A percentile compares a stretch with the other conserved stretches of the same genome.
Evolutionary conservation across 257 asterid genomes (phyloP).

Genomic region (Capsicum pubescens): DNA sequence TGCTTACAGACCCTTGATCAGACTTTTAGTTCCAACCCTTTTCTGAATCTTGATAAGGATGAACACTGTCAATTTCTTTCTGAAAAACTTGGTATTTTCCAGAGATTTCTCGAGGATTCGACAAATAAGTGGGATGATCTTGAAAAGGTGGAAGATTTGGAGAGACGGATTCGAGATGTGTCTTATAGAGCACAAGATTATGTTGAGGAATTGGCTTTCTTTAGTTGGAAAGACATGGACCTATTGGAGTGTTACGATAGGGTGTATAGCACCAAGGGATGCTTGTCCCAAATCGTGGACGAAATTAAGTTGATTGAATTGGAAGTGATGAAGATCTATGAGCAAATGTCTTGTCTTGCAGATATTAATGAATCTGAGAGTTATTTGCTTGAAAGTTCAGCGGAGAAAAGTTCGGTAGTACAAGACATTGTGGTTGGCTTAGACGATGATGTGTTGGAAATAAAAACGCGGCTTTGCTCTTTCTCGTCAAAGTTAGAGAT

Average conservation of each 20-base stretch:
- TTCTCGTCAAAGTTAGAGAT: not conserved
- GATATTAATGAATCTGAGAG: not conserved
- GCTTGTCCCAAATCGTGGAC: not conserved
- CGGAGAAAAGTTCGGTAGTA: not conserved
- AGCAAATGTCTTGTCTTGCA: not conserved
- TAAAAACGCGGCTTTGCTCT: not conserved
- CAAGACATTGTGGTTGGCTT: constrained; percentile 1
- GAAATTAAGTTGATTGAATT: not conserved
- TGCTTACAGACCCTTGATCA: not conserved
- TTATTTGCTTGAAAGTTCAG: not conserved
- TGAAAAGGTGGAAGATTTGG: too few relatives aligned
- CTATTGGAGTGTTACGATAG: not conserved
- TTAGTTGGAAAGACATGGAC: too few relatives aligned
- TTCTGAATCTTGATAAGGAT: too few relatives aligned
- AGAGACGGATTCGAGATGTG: too few relatives aligned
- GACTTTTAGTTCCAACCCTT: too few relatives aligned
- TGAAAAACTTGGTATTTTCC: too few relatives aligned
- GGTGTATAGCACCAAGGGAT: not conserved
- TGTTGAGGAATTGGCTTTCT: too few relatives aligned
- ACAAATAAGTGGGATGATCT: too few relatives aligned
- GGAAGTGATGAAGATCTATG: not conserved
- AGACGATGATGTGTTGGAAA: constrained; percentile 11
- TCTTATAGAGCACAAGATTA: too few relatives aligned
- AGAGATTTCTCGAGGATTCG: too few relatives aligned
- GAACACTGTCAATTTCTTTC: too few relatives aligned